These are phyloP conservation scores for Epichloe aotearoae DNA, from an alignment of 2,329 filamentous ascomycete genomes.

Conservation along the genomic window DNA sequence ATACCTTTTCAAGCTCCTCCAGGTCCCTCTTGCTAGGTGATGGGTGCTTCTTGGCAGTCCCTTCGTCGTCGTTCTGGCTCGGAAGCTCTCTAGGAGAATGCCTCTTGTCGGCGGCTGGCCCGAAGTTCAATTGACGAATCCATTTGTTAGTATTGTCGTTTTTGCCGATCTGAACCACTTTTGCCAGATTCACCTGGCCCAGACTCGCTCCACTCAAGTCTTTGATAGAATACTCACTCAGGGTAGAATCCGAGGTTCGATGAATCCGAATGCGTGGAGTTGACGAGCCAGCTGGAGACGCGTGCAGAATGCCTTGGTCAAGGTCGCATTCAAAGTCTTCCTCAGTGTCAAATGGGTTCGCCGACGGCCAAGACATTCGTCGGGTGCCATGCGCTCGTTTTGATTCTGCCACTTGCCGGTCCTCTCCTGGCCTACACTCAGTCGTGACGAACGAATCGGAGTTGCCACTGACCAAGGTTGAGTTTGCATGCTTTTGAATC, in stretches of 20 bases:
- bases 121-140: conserved; percentile 4
- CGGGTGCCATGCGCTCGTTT: not conserved
- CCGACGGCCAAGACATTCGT: not conserved
- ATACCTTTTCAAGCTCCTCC: conserved; percentile 23
- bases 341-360: conserved; percentile 23
- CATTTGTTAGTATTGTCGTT: not conserved
- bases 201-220: conserved; percentile 2
- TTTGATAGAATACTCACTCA: not conserved
- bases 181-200: conserved; percentile 7
- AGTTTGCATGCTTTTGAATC: not conserved
- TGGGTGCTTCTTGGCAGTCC: conserved; percentile 29
- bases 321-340: conserved; percentile 24
- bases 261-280: conserved; percentile 20
- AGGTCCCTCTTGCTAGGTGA: conserved; percentile 30
- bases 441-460: not conserved
- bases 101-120: not conserved
- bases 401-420: not conserved
- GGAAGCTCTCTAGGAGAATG: not conserved
- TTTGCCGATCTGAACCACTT: conserved; percentile 6
- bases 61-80: conserved; percentile 2
- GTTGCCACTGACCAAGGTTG: not conserved
- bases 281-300: conserved; percentile 23
- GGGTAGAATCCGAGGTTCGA: not conserved
- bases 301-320: conserved; percentile 24
- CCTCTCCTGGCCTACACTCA: not conserved